A percentile compares a stretch with the other conserved stretches of the same genome.
Conservation (phyloP, 768 basidiomycete genomes). For the Rhizopogon salebrosus region DNA sequence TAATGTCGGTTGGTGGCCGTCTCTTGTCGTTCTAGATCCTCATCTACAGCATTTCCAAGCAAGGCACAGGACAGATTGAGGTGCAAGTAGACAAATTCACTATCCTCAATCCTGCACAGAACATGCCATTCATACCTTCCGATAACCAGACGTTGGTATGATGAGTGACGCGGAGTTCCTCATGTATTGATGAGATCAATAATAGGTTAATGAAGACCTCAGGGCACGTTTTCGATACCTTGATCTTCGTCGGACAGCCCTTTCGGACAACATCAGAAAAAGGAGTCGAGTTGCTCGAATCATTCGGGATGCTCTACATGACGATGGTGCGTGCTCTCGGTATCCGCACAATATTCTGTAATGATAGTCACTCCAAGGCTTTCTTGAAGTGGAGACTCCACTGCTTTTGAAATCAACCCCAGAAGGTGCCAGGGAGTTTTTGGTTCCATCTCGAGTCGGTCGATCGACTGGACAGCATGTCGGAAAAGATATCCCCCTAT, state of each 20-base stretch:
- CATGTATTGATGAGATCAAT: neutral
- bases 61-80: conserved; percentile 72
- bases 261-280: conserved; percentile 76
- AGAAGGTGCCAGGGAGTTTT: conserved; percentile 91
- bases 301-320: conserved; percentile 66
- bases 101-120: conserved; percentile 75
- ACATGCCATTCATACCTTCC: conserved; percentile 83
- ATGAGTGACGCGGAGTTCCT: conserved; percentile 5
- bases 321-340: conserved; percentile 49
- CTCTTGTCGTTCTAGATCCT: conserved; percentile 4
- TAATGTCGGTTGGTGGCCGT: conserved; percentile 38
- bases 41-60: conserved; percentile 31
- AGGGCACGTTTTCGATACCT: conserved; percentile 83
- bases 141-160: conserved; percentile 71
- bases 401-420: conserved; percentile 86
- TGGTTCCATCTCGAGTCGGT: conserved; percentile 72
- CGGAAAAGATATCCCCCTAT: conserved; percentile 33
- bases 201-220: conserved; percentile 79
- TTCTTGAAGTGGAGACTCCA: conserved; percentile 92
- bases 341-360: conserved; percentile 3
- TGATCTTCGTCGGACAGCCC: conserved; percentile 72
- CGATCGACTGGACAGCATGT: conserved; percentile 20
- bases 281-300: conserved; percentile 80
- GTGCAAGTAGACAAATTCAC: conserved; percentile 65
- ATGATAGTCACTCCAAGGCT: conserved; percentile 45